Conservation (phyloP, 768 basidiomycete species). For the Symmetrospora coprosmae region DNA sequence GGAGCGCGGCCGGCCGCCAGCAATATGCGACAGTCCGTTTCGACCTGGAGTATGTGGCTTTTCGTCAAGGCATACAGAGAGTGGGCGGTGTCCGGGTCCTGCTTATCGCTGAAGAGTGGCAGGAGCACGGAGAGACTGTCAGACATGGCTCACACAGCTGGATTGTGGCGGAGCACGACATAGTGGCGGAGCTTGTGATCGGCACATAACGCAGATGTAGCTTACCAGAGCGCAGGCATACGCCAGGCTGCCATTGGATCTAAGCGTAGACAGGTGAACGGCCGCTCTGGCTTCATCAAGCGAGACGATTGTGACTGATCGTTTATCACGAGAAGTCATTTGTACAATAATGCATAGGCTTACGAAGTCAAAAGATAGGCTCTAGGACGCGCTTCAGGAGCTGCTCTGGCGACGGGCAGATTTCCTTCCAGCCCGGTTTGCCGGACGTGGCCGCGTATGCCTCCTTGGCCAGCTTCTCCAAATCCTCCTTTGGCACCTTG, state of each 20-base stretch:
- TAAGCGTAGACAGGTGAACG: no score
- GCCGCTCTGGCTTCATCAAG: no score
- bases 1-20: not conserved
- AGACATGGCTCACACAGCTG: no score
- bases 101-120: not conserved
- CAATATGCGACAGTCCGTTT: not conserved
- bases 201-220: no score
- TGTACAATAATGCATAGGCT: no score
- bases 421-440: slow-evolving; percentile 10
- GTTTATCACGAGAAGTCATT: no score
- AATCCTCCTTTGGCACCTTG: slow-evolving; percentile 23
- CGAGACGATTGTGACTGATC: no score
- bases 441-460: not conserved
- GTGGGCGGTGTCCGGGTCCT: slow-evolving; percentile 3
- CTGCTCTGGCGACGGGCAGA: not conserved
- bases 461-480: slow-evolving; percentile 19
- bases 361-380: not conserved
- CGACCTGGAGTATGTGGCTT: not conserved
- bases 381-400: slow-evolving; percentile 6
- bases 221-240: no score
- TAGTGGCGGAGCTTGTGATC: no score
- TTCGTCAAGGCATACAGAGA: not conserved
- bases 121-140: not conserved
- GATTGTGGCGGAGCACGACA: no score
- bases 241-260: no score